Percentiles rank a stretch among this genome's conserved stretches.
phyloP scores from a whole-genome alignment of 495 filamentous ascomycete genomes.

The Penicillium mononematosum region DNA sequence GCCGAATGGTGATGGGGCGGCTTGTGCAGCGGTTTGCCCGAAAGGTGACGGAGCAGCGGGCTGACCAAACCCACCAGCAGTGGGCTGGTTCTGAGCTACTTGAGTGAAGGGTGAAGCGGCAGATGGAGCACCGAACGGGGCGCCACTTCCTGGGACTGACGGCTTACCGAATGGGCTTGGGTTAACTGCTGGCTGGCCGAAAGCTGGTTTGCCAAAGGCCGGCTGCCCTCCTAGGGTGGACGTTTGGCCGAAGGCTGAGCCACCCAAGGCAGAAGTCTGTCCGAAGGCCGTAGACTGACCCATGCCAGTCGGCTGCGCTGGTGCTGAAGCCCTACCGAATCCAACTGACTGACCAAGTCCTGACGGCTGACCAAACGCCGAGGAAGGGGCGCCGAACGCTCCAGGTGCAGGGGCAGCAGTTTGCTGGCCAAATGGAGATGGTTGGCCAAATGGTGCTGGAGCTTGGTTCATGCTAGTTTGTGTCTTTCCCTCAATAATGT shows the following conservation, averaged over 20 bases:
- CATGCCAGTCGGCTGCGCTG: constrained; percentile 26
- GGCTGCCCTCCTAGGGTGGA: constrained; percentile 14
- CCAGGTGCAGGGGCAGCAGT: constrained; percentile 13
- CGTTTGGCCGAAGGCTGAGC: constrained; percentile 15
- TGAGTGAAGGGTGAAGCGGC: constrained; percentile 38
- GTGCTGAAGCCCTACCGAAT: constrained; percentile 29
- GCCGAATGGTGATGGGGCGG: constrained; percentile 28
- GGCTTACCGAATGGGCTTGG: constrained; percentile 26
- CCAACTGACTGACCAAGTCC: constrained; percentile 23
- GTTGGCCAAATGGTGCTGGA: constrained; percentile 32
- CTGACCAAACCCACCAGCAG: constrained; percentile 33
- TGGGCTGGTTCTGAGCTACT: constrained; percentile 27
- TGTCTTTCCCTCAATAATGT: constrained; percentile 59
- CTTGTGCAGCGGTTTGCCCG: constrained; percentile 27
- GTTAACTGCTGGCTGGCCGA: constrained; percentile 29
- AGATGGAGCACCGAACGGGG: constrained; percentile 24
- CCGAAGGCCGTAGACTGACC: constrained; percentile 22
- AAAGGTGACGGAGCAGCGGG: constrained; percentile 31
- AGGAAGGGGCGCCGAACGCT: constrained; percentile 16
- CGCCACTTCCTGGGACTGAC: constrained; percentile 12
- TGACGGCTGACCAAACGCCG: constrained; percentile 26
- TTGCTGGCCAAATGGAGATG: constrained; percentile 40
- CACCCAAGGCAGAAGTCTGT: constrained; percentile 32
- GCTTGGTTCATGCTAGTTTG: constrained; percentile 18
- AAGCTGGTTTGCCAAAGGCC: constrained; percentile 32